Evolutionary conservation across 805 yeast genomes (phyloP).

Genomic region (Priceomyces melissophilus): DNA sequence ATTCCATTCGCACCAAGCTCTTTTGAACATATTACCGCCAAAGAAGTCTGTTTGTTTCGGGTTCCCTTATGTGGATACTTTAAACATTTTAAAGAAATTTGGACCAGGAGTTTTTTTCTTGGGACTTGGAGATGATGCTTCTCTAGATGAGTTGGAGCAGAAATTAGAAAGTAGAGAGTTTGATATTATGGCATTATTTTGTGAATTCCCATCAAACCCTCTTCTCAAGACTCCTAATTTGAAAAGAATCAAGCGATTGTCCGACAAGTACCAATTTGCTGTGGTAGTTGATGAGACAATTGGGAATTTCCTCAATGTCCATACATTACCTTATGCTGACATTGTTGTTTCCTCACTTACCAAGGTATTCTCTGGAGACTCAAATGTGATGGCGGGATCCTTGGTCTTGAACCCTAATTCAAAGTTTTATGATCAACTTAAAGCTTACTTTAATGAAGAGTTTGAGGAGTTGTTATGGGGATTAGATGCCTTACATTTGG

Average conservation of each 20-base stretch:
- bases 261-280: conserved; percentile 68
- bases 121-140: conserved; percentile 76
- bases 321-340: conserved; percentile 80
- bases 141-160: conserved; percentile 62
- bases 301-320: conserved; percentile 84
- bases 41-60: conserved; percentile 89
- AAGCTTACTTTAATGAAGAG: conserved; percentile 45
- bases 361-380: conserved; percentile 90
- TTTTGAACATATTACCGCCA: conserved; percentile 29
- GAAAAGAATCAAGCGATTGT: conserved; percentile 56
- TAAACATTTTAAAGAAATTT: conserved; percentile 80
- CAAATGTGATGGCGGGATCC: conserved; percentile 94
- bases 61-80: conserved; percentile 91
- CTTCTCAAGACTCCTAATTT: conserved; percentile 81
- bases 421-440: conserved; percentile 45
- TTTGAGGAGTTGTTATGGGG: conserved; percentile 83
- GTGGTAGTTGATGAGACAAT: conserved; percentile 92
- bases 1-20: conserved; percentile 70
- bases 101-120: conserved; percentile 88
- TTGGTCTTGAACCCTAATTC: conserved; percentile 72
- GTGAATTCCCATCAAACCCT: conserved; percentile 97
- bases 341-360: conserved; percentile 83
- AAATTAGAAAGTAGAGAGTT: conserved; percentile 53
- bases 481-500: conserved; percentile 89
- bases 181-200: conserved; percentile 70